A percentile compares a stretch with the other conserved stretches of the same genome.
These are phyloP conservation scores for Rhizopogon rudus DNA, from an alignment of 768 basidiomycete species.

Conservation along the genomic window DNA sequence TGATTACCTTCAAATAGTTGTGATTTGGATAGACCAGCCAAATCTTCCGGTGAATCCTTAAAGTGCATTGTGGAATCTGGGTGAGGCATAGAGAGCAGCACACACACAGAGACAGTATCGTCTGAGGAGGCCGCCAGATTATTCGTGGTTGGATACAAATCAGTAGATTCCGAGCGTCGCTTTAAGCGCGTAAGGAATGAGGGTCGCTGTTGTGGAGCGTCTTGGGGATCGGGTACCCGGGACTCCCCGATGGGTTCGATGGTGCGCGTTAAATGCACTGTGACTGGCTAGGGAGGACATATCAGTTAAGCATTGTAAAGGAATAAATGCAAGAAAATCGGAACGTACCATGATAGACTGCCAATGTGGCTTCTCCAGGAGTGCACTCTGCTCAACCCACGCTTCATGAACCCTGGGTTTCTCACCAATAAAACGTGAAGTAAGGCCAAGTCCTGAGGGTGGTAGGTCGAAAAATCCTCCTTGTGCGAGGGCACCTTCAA, in stretches of 20 bases:
- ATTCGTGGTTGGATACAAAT: background rate
- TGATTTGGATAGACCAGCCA: slow-evolving; percentile 15
- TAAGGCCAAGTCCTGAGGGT: slow-evolving; percentile 16
- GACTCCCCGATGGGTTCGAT: background rate
- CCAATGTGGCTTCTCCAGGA: slow-evolving; percentile 29
- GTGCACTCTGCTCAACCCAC: slow-evolving; percentile 31
- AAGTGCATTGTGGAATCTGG: slow-evolving; percentile 16
- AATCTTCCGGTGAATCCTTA: slow-evolving; percentile 10
- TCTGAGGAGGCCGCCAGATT: slow-evolving; percentile 7
- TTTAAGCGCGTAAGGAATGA: slow-evolving; percentile 3
- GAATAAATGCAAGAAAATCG: background rate
- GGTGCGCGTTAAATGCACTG: slow-evolving; percentile 27
- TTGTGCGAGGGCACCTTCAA: slow-evolving; percentile 49
- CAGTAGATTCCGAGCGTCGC: slow-evolving; percentile 3
- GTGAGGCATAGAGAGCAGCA: slow-evolving; percentile 56
- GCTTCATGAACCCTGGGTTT: slow-evolving; percentile 49
- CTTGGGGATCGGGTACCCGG: background rate
- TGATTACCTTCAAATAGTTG: slow-evolving; percentile 2
- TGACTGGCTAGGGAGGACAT: slow-evolving; percentile 11
- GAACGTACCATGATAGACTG: slow-evolving; percentile 42
- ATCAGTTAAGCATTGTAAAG: background rate
- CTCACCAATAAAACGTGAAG: slow-evolving; percentile 38
- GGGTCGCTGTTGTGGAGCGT: background rate
- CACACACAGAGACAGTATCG: slow-evolving; percentile 47
- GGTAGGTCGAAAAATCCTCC: slow-evolving; percentile 38